Evolutionary conservation across 83 land plant species (phyloP), one percentile per base, ranked within the genome.

Genomic region (Diphasiastrum complanatum): DNA sequence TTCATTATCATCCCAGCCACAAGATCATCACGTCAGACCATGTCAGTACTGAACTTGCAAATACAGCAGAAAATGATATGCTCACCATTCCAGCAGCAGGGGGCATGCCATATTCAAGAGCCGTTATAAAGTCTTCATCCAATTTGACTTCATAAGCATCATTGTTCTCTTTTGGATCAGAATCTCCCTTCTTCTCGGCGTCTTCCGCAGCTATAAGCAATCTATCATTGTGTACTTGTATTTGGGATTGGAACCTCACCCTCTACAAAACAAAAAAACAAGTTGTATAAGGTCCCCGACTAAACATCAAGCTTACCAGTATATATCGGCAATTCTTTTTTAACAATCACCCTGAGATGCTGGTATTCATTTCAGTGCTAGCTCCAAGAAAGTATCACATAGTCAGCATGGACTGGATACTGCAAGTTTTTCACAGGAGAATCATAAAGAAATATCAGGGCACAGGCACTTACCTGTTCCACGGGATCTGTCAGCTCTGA

Each of bases 1-100:
- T n/a, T n/a, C n/a, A n/a, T n/a, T n/a, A n/a, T n/a, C n/a, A n/a
- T n/a, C n/a, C n/a, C n/a, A n/a, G n/a, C n/a, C n/a, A n/a, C n/a
- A n/a, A n/a, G n/a, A n/a, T n/a, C n/a, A n/a, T n/a, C n/a, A n/a
- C n/a, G n/a, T n/a, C n/a, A n/a, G n/a, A n/a, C n/a, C n/a, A n/a
- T n/a, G n/a, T n/a, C n/a, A n/a, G n/a, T n/a, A n/a, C n/a, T n/a
- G n/a, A n/a, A n/a, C 18, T 18, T 18, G 43, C 1, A 41, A 18
- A 14, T 41, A 41, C 18, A 14, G n/a, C 1, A 18, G 0, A 14
- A 41, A 14, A 41, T 41, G 12, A 14, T 41, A 41, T 14, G 5
- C 78, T 64, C 73, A 89, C 96, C 96, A 83, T 85, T 60, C 96
- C 96, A 31, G 91, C 85, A 64, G 96, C 86, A 26, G 96, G 96